Evolutionary conservation across 176 grass and related monocot species (phyloP).

Genomic region (Ananas comosus): DNA sequence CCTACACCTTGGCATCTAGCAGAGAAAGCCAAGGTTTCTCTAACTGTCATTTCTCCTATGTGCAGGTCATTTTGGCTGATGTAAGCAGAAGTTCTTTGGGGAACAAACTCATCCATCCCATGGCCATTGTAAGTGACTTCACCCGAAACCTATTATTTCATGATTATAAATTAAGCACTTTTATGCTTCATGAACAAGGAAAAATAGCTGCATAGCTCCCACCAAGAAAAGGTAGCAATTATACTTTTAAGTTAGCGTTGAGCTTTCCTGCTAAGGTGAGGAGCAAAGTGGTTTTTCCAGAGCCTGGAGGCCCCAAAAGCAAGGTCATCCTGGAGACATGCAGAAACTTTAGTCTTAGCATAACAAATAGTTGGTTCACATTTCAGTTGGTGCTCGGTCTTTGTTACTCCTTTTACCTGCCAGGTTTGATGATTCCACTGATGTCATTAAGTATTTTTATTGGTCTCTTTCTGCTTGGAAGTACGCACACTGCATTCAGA

Average conservation of each 20-base stretch:
- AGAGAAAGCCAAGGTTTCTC: slow-evolving; percentile 78
- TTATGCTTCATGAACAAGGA: neutral
- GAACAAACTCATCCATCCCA: slow-evolving; percentile 72
- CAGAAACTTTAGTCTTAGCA: slow-evolving; percentile 7
- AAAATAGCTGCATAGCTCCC: neutral
- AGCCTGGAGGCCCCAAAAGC: slow-evolving; percentile 61
- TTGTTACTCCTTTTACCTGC: slow-evolving; percentile 21
- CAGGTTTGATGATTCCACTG: slow-evolving; percentile 52
- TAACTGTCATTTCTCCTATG: slow-evolving; percentile 87
- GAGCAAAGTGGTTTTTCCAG: slow-evolving; percentile 79
- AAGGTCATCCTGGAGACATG: slow-evolving; percentile 50
- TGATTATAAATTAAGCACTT: neutral
- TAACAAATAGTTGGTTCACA: neutral
- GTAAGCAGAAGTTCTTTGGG: slow-evolving; percentile 69
- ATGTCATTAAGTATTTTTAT: slow-evolving; percentile 55
- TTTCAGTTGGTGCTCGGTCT: neutral
- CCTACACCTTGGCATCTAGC: slow-evolving; percentile 82
- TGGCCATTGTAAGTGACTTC: slow-evolving; percentile 84
- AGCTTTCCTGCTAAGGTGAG: slow-evolving; percentile 79
- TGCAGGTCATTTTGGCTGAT: slow-evolving; percentile 91
- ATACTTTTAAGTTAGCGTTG: slow-evolving; percentile 46
- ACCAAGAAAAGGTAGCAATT: neutral
- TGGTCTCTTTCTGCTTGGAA: slow-evolving; percentile 43
- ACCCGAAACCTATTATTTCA: slow-evolving; percentile 34
- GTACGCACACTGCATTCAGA: slow-evolving; percentile 45